Percentiles rank a stretch among this genome's conserved stretches.
Conservation (phyloP, 306 rosid genomes). For the Crataegus laevigata region DNA sequence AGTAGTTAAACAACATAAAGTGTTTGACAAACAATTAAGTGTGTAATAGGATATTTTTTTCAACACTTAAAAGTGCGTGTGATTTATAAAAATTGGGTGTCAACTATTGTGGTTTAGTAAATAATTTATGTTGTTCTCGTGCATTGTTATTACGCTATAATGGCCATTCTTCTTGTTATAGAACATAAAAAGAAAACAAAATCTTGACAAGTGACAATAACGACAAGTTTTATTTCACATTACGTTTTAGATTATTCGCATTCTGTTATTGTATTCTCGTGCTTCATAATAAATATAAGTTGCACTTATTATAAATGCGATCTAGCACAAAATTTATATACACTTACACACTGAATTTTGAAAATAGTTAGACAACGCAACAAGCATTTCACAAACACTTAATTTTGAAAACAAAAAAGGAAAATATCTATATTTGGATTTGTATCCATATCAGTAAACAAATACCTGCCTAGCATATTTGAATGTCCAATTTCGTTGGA, state of each 20-base stretch:
- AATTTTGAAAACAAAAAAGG: neutral
- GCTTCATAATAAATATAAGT: neutral
- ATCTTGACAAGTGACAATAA: too few relatives aligned
- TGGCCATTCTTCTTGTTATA: neutral
- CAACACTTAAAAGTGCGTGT: neutral
- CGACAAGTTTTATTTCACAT: neutral
- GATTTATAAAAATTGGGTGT: neutral
- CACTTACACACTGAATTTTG: neutral
- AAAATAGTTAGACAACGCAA: neutral
- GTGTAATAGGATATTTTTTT: neutral
- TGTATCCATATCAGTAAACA: neutral
- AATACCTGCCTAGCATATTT: neutral
- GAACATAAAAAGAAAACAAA: neutral
- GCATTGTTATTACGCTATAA: neutral
- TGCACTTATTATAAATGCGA: too few relatives aligned
- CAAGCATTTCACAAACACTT: neutral
- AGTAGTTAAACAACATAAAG: neutral
- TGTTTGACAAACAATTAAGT: neutral
- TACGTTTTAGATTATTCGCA: accelerated
- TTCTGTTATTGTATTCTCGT: neutral
- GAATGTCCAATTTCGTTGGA: neutral
- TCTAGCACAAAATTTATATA: neutral
- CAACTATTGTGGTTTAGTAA: neutral
- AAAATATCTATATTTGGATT: neutral
- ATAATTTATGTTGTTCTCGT: neutral